Conservation (phyloP, 768 basidiomycete species). For the Suillus weaverae region DNA sequence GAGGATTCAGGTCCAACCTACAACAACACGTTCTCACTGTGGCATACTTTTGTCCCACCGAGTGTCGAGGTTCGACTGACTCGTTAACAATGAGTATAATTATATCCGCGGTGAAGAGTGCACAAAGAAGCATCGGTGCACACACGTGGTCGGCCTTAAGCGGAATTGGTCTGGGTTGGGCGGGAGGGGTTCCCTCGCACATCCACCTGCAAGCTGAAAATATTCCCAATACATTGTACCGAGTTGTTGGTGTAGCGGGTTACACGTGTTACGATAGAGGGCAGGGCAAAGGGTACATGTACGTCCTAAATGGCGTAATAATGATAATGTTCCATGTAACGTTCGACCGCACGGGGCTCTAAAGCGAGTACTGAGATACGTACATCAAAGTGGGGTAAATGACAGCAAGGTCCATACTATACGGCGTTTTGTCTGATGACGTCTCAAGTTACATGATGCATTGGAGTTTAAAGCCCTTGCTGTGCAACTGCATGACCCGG, state of each 20-base stretch:
- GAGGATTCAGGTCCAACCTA: not conserved
- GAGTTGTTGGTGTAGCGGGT: not conserved
- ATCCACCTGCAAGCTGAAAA: slow-evolving; percentile 2
- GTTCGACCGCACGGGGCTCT: not conserved
- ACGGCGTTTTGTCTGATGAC: not conserved
- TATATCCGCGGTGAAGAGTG: slow-evolving; percentile 5
- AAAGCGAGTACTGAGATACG: not conserved
- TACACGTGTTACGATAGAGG: not conserved
- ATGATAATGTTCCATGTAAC: too few species aligned
- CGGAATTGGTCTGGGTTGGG: slow-evolving; percentile 1
- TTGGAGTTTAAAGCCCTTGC: not conserved
- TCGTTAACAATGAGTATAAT: not conserved
- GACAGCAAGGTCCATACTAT: not conserved
- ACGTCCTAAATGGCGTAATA: not conserved
- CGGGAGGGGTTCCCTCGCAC: slow-evolving; percentile 4
- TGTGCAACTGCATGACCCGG: not conserved
- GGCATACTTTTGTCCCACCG: not conserved
- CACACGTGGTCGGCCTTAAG: not conserved
- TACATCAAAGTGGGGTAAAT: not conserved
- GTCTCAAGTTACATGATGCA: not conserved
- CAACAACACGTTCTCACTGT: not conserved
- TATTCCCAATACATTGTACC: not conserved
- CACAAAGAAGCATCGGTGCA: not conserved
- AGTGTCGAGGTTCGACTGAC: not conserved
- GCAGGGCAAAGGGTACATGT: not conserved